These are phyloP conservation scores for Beauveria brongniartii DNA, from an alignment of 2,329 filamentous ascomycete genomes.

Conservation along the genomic window DNA sequence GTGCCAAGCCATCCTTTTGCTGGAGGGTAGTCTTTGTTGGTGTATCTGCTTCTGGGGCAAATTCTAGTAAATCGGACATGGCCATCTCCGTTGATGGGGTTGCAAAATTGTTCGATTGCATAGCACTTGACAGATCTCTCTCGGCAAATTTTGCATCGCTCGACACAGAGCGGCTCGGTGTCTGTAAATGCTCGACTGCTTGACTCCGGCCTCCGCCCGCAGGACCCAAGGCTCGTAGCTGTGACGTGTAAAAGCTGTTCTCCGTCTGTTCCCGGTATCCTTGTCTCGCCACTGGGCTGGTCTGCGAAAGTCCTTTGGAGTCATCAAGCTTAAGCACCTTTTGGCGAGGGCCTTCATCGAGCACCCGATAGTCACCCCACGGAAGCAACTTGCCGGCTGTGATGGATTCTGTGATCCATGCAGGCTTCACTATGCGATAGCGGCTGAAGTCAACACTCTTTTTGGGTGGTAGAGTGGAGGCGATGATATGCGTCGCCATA, in stretches of 20 bases:
- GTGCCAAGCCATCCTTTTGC: neutral
- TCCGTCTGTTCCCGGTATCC: conserved; percentile 78
- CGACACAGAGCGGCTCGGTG: conserved; percentile 13
- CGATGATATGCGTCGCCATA: conserved; percentile 90
- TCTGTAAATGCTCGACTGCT: conserved; percentile 20
- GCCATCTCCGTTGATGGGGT: neutral
- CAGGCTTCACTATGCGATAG: conserved; percentile 88
- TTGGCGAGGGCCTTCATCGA: conserved; percentile 78
- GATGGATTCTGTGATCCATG: conserved; percentile 90
- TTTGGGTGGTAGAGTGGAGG: conserved; percentile 81
- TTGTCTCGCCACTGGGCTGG: conserved; percentile 44
- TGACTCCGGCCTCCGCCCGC: conserved; percentile 22
- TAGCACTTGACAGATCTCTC: conserved; percentile 11
- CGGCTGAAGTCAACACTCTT: conserved; percentile 81
- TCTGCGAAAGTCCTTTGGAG: conserved; percentile 59
- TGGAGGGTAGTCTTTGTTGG: neutral
- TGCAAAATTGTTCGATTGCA: neutral
- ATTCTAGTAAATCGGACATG: conserved; percentile 10
- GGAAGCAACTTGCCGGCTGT: conserved; percentile 71
- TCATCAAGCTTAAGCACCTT: conserved; percentile 59
- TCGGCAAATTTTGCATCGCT: neutral
- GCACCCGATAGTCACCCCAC: conserved; percentile 76
- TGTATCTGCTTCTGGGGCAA: conserved; percentile 4
- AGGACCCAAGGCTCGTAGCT: conserved; percentile 43
- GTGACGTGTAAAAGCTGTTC: conserved; percentile 72